Evolutionary conservation across 352 stramenopile genomes (phyloP).

Genomic region (Vaucheria bursata): DNA sequence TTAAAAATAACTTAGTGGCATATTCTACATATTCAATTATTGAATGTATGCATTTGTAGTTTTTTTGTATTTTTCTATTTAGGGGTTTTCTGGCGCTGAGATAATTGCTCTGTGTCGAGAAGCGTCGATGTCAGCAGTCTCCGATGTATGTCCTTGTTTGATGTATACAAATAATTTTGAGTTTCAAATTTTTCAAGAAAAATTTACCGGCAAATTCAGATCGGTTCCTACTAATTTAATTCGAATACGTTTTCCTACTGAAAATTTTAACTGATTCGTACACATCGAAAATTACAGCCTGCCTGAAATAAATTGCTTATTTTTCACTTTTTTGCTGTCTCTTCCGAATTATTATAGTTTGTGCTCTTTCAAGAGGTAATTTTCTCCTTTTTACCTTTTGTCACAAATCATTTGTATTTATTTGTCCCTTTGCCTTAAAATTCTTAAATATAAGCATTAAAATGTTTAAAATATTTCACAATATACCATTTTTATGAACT

Average conservation of each 20-base stretch:
- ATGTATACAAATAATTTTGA: neutral
- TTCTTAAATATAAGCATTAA: too few species aligned
- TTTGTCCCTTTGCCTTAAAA: neutral
- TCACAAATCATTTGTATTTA: too few species aligned
- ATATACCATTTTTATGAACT: neutral
- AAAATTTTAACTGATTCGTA: neutral
- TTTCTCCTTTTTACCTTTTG: too few species aligned
- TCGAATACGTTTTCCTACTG: neutral
- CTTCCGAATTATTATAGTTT: too few species aligned
- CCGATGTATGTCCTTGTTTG: slow-evolving; percentile 23
- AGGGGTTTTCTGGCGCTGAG: slow-evolving; percentile 49
- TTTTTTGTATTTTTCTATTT: slow-evolving; percentile 12
- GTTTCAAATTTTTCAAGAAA: too few species aligned
- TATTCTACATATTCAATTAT: too few species aligned
- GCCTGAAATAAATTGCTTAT: neutral
- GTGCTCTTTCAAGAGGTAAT: too few species aligned
- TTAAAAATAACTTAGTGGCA: too few species aligned
- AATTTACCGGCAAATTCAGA: neutral
- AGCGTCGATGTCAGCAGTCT: slow-evolving; percentile 44
- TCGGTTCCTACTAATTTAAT: neutral
- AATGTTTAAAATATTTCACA: too few species aligned
- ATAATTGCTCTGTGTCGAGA: slow-evolving; percentile 47
- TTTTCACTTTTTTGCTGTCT: neutral
- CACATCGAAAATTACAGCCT: neutral
- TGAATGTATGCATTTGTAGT: too few species aligned